phyloP scores from a whole-genome alignment of 768 basidiomycete genomes.

The Mycena sanguinolenta region DNA sequence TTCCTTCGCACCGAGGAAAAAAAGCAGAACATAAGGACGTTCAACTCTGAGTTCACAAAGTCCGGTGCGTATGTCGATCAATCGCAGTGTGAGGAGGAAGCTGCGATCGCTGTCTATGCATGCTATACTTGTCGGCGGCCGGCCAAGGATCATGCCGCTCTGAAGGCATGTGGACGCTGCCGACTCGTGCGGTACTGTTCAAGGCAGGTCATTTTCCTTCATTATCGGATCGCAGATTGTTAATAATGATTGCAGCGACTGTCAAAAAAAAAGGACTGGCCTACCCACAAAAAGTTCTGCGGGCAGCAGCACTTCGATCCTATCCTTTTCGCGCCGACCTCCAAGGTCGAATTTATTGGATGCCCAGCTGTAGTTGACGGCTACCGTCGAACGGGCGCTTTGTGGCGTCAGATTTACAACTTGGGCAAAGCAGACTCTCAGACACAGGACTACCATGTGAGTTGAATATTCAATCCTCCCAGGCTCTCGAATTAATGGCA shows the following conservation, averaged over 20 bases:
- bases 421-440: not conserved
- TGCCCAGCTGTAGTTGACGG: not conserved
- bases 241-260: not conserved
- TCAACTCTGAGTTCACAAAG: not conserved
- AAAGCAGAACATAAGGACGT: not conserved
- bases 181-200: not conserved
- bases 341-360: not conserved
- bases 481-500: too few relatives aligned
- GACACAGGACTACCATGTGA: not conserved
- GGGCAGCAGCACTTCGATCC: not conserved
- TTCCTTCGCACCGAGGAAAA: not conserved
- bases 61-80: too few relatives aligned
- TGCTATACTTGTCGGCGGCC: not conserved
- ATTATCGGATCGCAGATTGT: not conserved
- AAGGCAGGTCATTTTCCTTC: not conserved
- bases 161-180: not conserved
- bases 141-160: not conserved
- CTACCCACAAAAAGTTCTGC: not conserved
- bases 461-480: too few relatives aligned
- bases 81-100: not conserved
- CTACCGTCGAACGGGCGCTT: not conserved
- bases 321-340: not conserved
- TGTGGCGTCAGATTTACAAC: not conserved
- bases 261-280: not conserved
- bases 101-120: not conserved